A percentile compares a stretch with the other conserved stretches of the same genome.
Evolutionary conservation across 176 grass and related monocot species (phyloP).

Genomic region (Guadua angustifolia): DNA sequence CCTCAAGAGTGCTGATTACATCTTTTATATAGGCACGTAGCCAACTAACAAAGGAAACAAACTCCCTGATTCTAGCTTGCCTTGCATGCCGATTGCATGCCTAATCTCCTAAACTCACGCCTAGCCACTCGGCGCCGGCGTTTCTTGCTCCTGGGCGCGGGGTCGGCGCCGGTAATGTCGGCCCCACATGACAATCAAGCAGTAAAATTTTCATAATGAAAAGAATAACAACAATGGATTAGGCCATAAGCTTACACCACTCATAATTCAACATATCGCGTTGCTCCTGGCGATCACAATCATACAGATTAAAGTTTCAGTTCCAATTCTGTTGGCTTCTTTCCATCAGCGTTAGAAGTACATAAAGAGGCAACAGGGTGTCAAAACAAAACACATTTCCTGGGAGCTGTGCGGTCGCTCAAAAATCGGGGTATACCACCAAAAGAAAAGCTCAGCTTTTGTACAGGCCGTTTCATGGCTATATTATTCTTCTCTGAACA

Average conservation of each 20-base stretch:
- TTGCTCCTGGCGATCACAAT: background rate
- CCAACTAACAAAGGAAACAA: too few species aligned
- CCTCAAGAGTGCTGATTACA: too few species aligned
- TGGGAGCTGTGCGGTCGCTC: slow-evolving; percentile 38
- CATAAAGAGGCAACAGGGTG: slow-evolving; percentile 1
- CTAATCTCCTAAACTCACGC: too few species aligned
- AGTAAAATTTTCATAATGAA: background rate
- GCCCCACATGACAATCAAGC: too few species aligned
- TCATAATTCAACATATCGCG: background rate
- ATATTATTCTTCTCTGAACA: slow-evolving; percentile 51
- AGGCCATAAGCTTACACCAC: slow-evolving; percentile 1
- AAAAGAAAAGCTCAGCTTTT: slow-evolving; percentile 35
- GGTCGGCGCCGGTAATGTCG: too few species aligned
- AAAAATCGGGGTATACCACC: slow-evolving; percentile 43
- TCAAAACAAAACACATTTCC: slow-evolving; percentile 29
- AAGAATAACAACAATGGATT: background rate
- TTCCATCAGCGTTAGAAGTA: slow-evolving; percentile 37
- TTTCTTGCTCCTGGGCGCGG: too few species aligned
- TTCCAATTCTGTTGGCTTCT: slow-evolving; percentile 7
- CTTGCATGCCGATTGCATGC: too few species aligned
- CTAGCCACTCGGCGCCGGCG: too few species aligned
- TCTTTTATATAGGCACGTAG: too few species aligned
- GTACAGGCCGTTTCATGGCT: slow-evolving; percentile 54
- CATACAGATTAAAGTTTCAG: background rate
- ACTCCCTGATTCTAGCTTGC: too few species aligned